Base-by-base conservation (phyloP, 2,329 filamentous ascomycete genomes). In the Aspergillus sp. region DNA sequence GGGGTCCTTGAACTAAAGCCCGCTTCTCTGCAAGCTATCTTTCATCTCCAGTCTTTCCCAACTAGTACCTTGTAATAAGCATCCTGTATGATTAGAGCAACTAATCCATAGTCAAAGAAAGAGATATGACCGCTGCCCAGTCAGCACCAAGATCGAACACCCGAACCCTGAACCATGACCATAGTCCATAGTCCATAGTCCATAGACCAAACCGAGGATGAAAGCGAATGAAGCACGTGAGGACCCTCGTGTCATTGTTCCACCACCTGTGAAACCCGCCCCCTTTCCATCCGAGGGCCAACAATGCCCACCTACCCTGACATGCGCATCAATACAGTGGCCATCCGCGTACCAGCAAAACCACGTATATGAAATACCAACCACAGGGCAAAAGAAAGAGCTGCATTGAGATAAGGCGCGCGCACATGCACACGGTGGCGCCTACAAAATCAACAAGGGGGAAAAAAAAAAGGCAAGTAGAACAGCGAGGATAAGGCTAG, bases 51-150 rank as follows among this genome's bases (percentile, higher is more conserved):
- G 25, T 21, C 17, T 41, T 51, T 36, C 42, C 15, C 47, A 50
- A 17, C 47, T 50, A 54, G 21, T 54, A 23, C 52, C n/a, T 50
- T 50, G n/a, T 50, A 50, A 50, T 50, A 27, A 32, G 47, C 23
- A 27, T 17, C 30, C 13, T 50, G 47, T 50, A 50, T 50, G 25
- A 50, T 50, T 30, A 32, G 25, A 50, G 23, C 25, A 15, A 15
- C 19, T 27, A 13, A 8, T 30, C 25, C 15, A n/a, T 30, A 50
- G 47, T n/a, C 47, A 50, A 32, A 36, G 11, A 36, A 30, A 30
- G 25, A 27, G 47, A 50, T n/a, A 50, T 50, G 47, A 17, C 44
- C 25, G 25, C 25, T 15, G 19, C n/a, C 47, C 25, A 32, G 25
- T 15, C 44, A 49, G 41, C 41, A 44, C 21, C 8, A 23, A 23